Evolutionary conservation across 257 asterid genomes (phyloP).

Genomic region (Fraxinus quadrangulata): DNA sequence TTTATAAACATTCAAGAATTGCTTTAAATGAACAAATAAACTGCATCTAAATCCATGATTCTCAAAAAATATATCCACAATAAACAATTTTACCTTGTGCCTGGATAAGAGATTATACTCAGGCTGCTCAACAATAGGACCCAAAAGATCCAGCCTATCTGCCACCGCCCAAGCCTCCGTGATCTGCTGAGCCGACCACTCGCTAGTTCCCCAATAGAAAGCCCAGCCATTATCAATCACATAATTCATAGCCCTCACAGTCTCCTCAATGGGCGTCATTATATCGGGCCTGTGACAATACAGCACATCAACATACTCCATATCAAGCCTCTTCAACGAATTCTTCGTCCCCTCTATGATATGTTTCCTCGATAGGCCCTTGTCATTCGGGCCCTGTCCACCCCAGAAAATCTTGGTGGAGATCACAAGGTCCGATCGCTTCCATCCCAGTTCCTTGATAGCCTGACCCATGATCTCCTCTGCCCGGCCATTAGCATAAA

Average conservation of each 20-base stretch:
- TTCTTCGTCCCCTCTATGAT: constrained; percentile 84
- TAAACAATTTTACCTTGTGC: constrained; percentile 59
- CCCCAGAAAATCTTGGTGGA: constrained; percentile 99
- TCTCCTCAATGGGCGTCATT: constrained; percentile 87
- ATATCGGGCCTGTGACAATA: constrained; percentile 87
- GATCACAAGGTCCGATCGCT: constrained; percentile 80
- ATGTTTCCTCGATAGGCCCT: constrained; percentile 90
- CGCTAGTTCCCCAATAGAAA: constrained; percentile 97
- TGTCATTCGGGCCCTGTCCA: constrained; percentile 93
- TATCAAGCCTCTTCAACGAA: constrained; percentile 71
- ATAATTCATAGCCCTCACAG: constrained; percentile 92
- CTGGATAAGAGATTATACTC: constrained; percentile 87
- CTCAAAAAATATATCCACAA: not conserved
- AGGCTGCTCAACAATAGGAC: constrained; percentile 95
- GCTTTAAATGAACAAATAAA: not conserved
- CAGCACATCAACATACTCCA: constrained; percentile 86
- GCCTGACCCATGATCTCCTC: constrained; percentile 99
- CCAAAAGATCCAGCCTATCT: constrained; percentile 81
- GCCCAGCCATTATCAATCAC: constrained; percentile 99
- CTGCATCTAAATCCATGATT: not conserved
- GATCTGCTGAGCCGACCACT: constrained; percentile 98
- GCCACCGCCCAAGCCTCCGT: constrained; percentile 98
- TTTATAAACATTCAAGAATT: not conserved
- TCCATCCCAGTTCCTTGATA: constrained; percentile 93
- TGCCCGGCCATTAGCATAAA: constrained; percentile 93